phyloP scores from a whole-genome alignment of 805 yeast species.

The Sugiyamaella qingdaonensis region DNA sequence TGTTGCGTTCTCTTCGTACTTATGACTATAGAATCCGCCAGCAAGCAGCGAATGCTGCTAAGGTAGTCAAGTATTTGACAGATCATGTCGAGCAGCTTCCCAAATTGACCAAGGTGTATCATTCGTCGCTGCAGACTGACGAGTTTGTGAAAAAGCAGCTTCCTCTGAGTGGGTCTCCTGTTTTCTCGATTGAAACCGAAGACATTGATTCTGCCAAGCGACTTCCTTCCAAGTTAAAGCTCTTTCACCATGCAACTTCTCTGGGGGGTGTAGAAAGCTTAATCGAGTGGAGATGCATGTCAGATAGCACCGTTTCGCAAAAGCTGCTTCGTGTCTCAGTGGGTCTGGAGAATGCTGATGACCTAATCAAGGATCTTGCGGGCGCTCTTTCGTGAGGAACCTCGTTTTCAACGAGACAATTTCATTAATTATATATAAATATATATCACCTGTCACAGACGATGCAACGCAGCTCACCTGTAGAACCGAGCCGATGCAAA shows the following conservation, averaged over 20 bases:
- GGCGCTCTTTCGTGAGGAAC: constrained; percentile 36
- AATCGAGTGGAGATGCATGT: constrained; percentile 84
- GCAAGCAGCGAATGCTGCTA: constrained; percentile 61
- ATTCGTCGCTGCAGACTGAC: constrained; percentile 75
- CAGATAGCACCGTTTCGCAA: constrained; percentile 54
- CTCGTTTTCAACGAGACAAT: not conserved
- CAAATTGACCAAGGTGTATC: constrained; percentile 51
- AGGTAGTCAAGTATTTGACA: constrained; percentile 55
- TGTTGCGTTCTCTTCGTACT: constrained; percentile 78
- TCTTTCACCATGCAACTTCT: constrained; percentile 88
- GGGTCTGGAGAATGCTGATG: constrained; percentile 75
- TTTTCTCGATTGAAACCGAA: constrained; percentile 59
- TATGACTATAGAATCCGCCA: constrained; percentile 63
- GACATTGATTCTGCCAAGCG: constrained; percentile 51
- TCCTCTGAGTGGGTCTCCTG: constrained; percentile 60
- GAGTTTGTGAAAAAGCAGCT: constrained; percentile 62
- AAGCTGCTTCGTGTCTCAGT: constrained; percentile 68
- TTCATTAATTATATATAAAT: not conserved
- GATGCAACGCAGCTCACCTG: constrained; percentile 35
- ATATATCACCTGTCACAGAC: constrained; percentile 33
- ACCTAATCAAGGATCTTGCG: constrained; percentile 69
- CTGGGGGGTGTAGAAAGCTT: constrained; percentile 89
- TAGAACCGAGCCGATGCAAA: constrained; percentile 43
- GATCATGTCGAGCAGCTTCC: constrained; percentile 48
- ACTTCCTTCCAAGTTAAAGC: constrained; percentile 61